Evolutionary conservation across 2,329 filamentous ascomycete species (phyloP).

Genomic region (Penicillium sp.): DNA sequence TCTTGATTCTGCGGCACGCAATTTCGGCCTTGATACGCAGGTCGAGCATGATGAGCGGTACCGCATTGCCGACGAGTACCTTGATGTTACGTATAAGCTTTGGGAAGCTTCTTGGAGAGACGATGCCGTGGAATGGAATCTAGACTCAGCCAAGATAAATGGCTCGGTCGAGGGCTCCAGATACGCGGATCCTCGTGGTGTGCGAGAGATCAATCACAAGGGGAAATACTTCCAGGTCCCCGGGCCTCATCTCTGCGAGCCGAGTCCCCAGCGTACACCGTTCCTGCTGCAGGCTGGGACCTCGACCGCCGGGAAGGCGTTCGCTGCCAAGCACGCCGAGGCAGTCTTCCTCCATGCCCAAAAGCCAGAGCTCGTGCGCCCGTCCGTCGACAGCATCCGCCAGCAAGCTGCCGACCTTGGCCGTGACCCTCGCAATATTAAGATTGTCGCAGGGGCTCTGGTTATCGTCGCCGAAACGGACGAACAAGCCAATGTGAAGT

Average conservation of each 20-base stretch:
- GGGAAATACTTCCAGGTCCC: conserved; percentile 45
- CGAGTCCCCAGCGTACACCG: conserved; percentile 48
- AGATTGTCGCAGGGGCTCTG: conserved; percentile 46
- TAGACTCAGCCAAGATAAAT: conserved; percentile 10
- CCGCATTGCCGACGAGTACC: conserved; percentile 49
- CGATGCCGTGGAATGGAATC: conserved; percentile 33
- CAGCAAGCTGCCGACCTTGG: conserved; percentile 39
- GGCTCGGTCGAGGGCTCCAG: conserved; percentile 13
- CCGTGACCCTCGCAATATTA: conserved; percentile 41
- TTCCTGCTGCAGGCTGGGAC: conserved; percentile 50
- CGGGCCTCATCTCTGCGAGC: conserved; percentile 47
- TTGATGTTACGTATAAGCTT: conserved; percentile 48
- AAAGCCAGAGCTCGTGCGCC: conserved; percentile 41
- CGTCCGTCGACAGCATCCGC: conserved; percentile 44
- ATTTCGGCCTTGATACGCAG: conserved; percentile 46
- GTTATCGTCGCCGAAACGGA: conserved; percentile 47
- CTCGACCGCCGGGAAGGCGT: conserved; percentile 46
- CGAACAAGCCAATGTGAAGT: conserved; percentile 44
- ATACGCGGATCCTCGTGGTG: conserved; percentile 36
- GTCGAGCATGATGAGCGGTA: conserved; percentile 52
- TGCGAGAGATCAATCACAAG: conserved; percentile 40
- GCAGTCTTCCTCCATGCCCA: conserved; percentile 49
- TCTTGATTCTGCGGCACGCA: conserved; percentile 48
- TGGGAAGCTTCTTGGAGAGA: conserved; percentile 55
- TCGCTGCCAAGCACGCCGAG: conserved; percentile 46